Evolutionary conservation across 768 basidiomycete genomes (phyloP).

Genomic region (Inosperma sp.): DNA sequence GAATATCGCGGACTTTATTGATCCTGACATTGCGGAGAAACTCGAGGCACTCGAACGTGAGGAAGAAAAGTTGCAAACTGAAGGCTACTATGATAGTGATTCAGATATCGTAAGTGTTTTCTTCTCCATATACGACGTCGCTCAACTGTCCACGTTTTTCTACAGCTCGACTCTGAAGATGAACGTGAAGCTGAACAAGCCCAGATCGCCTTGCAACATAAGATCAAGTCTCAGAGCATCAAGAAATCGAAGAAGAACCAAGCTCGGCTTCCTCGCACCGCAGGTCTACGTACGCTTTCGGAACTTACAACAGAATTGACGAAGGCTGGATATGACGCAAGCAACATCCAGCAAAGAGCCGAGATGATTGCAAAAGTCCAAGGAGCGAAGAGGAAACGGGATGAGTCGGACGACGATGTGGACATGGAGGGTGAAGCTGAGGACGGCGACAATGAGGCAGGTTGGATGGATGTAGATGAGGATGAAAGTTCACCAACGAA

Average conservation of each 20-base stretch:
- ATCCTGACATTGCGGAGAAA: constrained; percentile 94
- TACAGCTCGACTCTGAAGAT: constrained; percentile 65
- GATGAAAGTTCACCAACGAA: constrained; percentile 53
- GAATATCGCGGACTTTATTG: constrained; percentile 97
- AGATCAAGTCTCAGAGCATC: constrained; percentile 66
- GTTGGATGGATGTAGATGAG: constrained; percentile 49
- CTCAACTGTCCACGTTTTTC: background rate
- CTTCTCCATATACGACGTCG: no score
- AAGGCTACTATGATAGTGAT: constrained; percentile 92
- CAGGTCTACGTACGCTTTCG: constrained; percentile 60
- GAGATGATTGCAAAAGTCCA: constrained; percentile 71
- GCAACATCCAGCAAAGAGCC: constrained; percentile 85
- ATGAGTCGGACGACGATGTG: constrained; percentile 60
- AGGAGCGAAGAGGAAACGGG: constrained; percentile 66
- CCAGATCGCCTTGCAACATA: constrained; percentile 53
- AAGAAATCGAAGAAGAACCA: constrained; percentile 90
- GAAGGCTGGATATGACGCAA: constrained; percentile 87
- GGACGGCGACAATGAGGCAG: constrained; percentile 43
- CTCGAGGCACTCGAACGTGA: constrained; percentile 95
- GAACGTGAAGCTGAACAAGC: constrained; percentile 72
- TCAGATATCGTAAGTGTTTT: constrained; percentile 70
- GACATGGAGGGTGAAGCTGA: constrained; percentile 46
- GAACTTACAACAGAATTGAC: constrained; percentile 80
- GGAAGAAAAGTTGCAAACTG: constrained; percentile 85
- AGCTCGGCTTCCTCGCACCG: constrained; percentile 72